phyloP scores from a whole-genome alignment of 129 eudicot genomes.

The Deinandra increscens region DNA sequence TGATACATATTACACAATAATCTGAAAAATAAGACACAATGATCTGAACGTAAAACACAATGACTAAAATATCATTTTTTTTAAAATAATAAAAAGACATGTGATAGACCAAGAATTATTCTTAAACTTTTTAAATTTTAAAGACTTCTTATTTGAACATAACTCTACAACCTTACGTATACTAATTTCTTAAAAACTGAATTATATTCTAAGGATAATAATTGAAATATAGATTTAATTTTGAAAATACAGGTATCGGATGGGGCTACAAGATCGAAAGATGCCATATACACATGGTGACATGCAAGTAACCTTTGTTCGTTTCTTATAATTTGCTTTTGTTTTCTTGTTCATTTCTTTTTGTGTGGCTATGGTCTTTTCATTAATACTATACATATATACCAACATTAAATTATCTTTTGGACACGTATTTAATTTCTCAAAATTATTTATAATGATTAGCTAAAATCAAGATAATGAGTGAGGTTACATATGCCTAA shows the following conservation, averaged over 20 bases:
- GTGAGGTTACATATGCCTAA: conserved; percentile 11
- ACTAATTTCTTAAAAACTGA: not conserved
- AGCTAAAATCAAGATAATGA: not conserved
- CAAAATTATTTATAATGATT: not conserved
- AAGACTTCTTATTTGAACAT: too few species aligned
- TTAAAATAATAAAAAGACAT: too few species aligned
- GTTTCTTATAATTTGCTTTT: conserved; percentile 28
- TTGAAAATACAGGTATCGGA: not conserved
- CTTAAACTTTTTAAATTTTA: too few species aligned
- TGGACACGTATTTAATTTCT: conserved; percentile 18
- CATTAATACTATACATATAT: not conserved
- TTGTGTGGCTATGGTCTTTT: conserved; percentile 21
- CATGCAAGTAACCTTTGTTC: conserved; percentile 25
- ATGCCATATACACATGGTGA: conserved; percentile 11
- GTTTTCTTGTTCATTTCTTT: conserved; percentile 4
- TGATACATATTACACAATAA: too few species aligned
- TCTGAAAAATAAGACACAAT: too few species aligned
- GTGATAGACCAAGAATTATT: too few species aligned
- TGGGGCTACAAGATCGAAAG: not conserved
- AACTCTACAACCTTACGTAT: too few species aligned
- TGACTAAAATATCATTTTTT: too few species aligned
- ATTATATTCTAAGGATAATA: not conserved
- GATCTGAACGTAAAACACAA: too few species aligned
- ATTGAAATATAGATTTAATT: not conserved
- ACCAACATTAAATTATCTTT: not conserved